Evolutionary conservation across 1,284 basidiomycete genomes (phyloP), one percentile per base, ranked within the genome.

Genomic region (Entoloma clypeatum): DNA sequence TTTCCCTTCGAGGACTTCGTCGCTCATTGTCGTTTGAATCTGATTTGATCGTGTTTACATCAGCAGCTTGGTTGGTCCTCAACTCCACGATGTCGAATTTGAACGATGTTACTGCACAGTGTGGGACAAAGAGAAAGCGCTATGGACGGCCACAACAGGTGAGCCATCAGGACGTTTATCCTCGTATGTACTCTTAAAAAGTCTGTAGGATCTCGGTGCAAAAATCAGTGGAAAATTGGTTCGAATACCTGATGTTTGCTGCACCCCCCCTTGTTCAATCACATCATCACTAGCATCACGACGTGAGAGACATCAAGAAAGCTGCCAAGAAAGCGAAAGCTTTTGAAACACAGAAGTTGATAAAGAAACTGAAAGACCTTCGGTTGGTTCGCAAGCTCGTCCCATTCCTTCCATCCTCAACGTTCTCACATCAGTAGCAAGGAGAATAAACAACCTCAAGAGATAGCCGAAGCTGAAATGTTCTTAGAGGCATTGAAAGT

Each of bases 311-410:
- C 49, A 71, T 86, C 13, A 69, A 69, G 43, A 84, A 82, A 53
- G 77, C 81, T 4, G 76, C 80, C 35, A 96, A 92, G 68, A 91
- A 86, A 59, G 81, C 84, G 6, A 89, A 82, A 60, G 69, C 77
- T 0, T 90, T 90, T 50, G 93, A 96, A 65, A 75, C 80, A 0
- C 88, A 87, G 62, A 88, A 86, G 56, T 63, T 86, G 10, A 77
- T 94, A 39, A 93, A 92, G 69, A 86, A 81, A 64, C 65, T 94
- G 44, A 93, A 87, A 63, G 72, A 72, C 35, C 59, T 84, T 16
- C 69, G 81, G 85, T 86, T 47, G 45, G 64, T 58, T 22, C 35
- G 41, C n/a, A n/a, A n/a, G n/a, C n/a, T n/a, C 14, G 11, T 18
- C 7, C 25, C 30, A 13, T 38, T 3, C 14, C 21, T 14, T 17